Conservation (phyloP, 345 rosid genomes). For the Brassica incana region DNA sequence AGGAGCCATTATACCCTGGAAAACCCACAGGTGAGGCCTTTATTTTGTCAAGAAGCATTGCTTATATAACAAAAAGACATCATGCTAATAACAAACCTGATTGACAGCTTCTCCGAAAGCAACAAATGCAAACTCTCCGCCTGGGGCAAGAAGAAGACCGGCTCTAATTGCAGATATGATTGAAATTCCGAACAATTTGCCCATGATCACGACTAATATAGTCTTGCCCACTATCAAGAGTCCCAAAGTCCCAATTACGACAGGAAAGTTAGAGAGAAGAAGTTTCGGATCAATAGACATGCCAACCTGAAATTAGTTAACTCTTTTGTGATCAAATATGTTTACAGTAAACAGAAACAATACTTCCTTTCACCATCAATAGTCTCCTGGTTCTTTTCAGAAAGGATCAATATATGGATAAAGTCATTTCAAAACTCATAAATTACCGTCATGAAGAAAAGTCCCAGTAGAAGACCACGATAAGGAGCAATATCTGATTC, state of each 20-base stretch:
- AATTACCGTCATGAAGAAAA: conserved; percentile 98
- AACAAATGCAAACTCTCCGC: conserved; percentile 98
- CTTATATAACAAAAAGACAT: background rate
- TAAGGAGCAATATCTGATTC: conserved; percentile 99
- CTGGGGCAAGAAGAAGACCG: conserved; percentile 98
- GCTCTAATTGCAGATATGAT: conserved; percentile 80
- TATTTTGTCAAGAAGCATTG: background rate
- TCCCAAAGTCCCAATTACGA: conserved; percentile 69
- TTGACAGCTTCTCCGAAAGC: conserved; percentile 99
- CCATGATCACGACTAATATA: conserved; percentile 68
- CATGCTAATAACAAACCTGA: conserved; percentile 54
- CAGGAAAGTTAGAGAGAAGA: conserved; percentile 85
- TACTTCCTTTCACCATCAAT: background rate
- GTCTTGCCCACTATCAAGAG: conserved; percentile 90
- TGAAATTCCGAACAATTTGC: conserved; percentile 80
- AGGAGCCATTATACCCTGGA: conserved; percentile 81
- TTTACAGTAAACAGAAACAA: background rate
- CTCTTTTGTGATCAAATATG: conserved; percentile 7
- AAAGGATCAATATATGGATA: conserved; percentile 7
- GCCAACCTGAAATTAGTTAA: conserved; percentile 76
- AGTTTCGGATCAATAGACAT: conserved; percentile 99
- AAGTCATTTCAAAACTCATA: conserved; percentile 8
- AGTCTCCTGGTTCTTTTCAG: background rate
- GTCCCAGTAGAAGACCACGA: conserved; percentile 96
- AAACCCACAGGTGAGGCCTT: conserved; percentile 27